Evolutionary conservation across 2,329 filamentous ascomycete genomes (phyloP).

Genomic region (Xylaria polymorpha): DNA sequence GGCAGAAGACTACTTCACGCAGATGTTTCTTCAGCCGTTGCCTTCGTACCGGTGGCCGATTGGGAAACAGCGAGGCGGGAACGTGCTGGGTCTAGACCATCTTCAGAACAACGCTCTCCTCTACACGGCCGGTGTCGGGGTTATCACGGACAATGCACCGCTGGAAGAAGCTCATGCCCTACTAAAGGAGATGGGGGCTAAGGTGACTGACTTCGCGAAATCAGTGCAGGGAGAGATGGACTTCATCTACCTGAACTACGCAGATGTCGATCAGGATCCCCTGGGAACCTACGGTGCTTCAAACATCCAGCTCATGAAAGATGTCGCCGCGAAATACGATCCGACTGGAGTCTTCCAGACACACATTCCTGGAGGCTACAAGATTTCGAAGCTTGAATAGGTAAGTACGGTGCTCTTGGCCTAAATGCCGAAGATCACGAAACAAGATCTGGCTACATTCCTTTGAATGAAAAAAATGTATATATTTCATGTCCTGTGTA

Average conservation of each 20-base stretch:
- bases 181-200: conserved; percentile 34
- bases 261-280: conserved; percentile 46
- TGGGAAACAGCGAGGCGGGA: conserved; percentile 41
- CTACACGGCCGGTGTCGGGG: conserved; percentile 39
- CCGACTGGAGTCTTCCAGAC: conserved; percentile 48
- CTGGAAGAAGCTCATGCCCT: conserved; percentile 37
- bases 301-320: conserved; percentile 45
- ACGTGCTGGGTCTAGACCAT: conserved; percentile 47
- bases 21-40: conserved; percentile 43
- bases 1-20: conserved; percentile 38
- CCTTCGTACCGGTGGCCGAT: conserved; percentile 41
- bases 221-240: conserved; percentile 41
- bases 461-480: neutral
- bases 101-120: conserved; percentile 40
- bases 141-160: conserved; percentile 35
- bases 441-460: neutral
- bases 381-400: conserved; percentile 42
- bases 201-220: conserved; percentile 41
- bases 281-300: conserved; percentile 47
- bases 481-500: neutral
- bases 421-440: too few relatives aligned
- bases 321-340: conserved; percentile 47
- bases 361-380: conserved; percentile 51
- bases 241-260: conserved; percentile 52
- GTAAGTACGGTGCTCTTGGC: neutral